These are phyloP conservation scores for Lentinula novae-zelandiae DNA, from an alignment of 1,284 basidiomycete genomes.

Conservation along the genomic window DNA sequence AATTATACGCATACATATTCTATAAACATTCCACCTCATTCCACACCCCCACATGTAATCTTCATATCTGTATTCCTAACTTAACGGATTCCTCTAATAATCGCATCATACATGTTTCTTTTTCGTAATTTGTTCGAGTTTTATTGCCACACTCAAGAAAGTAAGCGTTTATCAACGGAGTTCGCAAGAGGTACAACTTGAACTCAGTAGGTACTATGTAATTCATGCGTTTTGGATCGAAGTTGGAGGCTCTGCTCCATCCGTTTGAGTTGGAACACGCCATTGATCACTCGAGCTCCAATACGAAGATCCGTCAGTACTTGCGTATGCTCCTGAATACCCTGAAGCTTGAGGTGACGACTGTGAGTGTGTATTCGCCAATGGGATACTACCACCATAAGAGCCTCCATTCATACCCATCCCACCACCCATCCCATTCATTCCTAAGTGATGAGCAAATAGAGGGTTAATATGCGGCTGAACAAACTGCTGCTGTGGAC, in stretches of 20 bases:
- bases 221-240: background rate
- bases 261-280: background rate
- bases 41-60: background rate
- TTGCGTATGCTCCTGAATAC: background rate
- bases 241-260: background rate
- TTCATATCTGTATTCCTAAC: constrained; percentile 2
- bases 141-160: too few species aligned
- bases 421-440: constrained; percentile 2
- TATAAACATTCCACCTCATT: background rate
- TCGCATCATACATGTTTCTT: background rate
- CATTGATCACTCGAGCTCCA: constrained; percentile 1
- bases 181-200: too few species aligned
- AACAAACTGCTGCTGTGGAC: constrained; percentile 39
- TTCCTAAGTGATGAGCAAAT: constrained; percentile 37
- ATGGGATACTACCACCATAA: background rate
- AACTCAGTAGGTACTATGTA: background rate
- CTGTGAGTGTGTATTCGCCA: background rate
- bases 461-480: constrained; percentile 83
- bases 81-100: background rate
- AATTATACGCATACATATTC: background rate
- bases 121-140: too few species aligned
- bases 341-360: background rate
- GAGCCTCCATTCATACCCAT: background rate
- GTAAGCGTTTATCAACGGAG: background rate
- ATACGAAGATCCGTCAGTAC: background rate